A percentile compares a stretch with the other conserved stretches of the same genome.
Conservation (phyloP, 1,284 basidiomycete genomes). For the Leccinum pallidistipes region DNA sequence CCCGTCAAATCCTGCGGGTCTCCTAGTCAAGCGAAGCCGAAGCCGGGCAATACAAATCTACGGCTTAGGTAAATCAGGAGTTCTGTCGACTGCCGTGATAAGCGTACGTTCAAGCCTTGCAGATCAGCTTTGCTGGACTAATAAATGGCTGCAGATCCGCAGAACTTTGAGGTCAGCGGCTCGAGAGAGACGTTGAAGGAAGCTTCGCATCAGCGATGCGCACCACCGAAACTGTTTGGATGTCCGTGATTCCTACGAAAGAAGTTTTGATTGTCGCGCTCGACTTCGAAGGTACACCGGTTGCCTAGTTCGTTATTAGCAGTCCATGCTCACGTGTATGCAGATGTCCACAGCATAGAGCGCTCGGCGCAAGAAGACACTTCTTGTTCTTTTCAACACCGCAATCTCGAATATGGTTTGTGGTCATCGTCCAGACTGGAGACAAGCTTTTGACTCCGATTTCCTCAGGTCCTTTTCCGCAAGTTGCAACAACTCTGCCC, state of each 20-base stretch:
- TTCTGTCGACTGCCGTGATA: no score
- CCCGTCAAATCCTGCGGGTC: no score
- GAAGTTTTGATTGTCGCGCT: slow-evolving; percentile 55
- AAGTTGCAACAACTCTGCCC: slow-evolving; percentile 55
- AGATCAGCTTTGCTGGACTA: no score
- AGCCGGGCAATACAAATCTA: no score
- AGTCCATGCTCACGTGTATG: not conserved
- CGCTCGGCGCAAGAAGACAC: slow-evolving; percentile 61
- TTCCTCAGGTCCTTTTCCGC: slow-evolving; percentile 53
- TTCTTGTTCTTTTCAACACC: slow-evolving; percentile 62
- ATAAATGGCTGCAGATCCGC: no score
- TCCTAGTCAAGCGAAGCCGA: no score
- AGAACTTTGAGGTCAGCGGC: no score
- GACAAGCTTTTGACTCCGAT: not conserved
- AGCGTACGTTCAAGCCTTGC: no score
- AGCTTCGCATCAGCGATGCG: slow-evolving; percentile 54
- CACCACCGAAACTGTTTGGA: slow-evolving; percentile 67
- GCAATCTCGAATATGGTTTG: slow-evolving; percentile 61
- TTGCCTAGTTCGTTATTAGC: no score
- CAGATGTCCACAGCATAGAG: slow-evolving; percentile 63
- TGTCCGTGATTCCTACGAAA: slow-evolving; percentile 61
- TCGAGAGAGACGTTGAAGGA: no score
- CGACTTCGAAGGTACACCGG: slow-evolving; percentile 51
- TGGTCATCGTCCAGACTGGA: not conserved
- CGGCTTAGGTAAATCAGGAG: no score